These are phyloP conservation scores for Cucumis cinereus DNA, from an alignment of 306 rosid species.

Conservation along the genomic window DNA sequence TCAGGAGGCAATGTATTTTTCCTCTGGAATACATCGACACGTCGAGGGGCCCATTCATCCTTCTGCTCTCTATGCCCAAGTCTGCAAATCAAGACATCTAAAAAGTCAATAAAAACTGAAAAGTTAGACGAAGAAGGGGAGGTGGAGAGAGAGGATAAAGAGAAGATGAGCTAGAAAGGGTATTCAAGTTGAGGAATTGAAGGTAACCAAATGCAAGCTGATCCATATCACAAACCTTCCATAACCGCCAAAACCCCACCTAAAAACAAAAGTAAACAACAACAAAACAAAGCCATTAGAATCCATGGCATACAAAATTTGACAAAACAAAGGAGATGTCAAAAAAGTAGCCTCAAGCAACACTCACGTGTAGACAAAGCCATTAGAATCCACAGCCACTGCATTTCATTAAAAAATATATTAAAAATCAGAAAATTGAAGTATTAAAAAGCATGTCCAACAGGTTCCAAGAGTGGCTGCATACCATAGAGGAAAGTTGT, in stretches of 20 bases:
- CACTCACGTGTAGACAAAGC: conserved; percentile 87
- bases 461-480: background rate
- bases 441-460: background rate
- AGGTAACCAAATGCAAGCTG: background rate
- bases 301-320: background rate
- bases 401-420: conserved; percentile 17
- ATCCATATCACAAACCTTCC: conserved; percentile 59
- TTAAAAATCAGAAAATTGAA: background rate
- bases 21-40: conserved; percentile 67
- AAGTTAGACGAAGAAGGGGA: background rate
- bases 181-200: background rate
- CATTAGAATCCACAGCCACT: conserved; percentile 94
- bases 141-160: background rate
- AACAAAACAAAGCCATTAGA: background rate
- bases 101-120: conserved; percentile 5
- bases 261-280: conserved; percentile 15
- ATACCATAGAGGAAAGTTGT: background rate
- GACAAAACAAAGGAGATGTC: background rate
- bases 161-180: background rate
- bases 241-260: conserved; percentile 99
- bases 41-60: conserved; percentile 95
- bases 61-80: conserved; percentile 99
- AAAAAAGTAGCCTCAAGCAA: conserved; percentile 3
- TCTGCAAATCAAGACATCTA: conserved; percentile 29
- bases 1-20: conserved; percentile 63